Conservation (phyloP, 179 eudicot species). For the Beta corolliflora region DNA sequence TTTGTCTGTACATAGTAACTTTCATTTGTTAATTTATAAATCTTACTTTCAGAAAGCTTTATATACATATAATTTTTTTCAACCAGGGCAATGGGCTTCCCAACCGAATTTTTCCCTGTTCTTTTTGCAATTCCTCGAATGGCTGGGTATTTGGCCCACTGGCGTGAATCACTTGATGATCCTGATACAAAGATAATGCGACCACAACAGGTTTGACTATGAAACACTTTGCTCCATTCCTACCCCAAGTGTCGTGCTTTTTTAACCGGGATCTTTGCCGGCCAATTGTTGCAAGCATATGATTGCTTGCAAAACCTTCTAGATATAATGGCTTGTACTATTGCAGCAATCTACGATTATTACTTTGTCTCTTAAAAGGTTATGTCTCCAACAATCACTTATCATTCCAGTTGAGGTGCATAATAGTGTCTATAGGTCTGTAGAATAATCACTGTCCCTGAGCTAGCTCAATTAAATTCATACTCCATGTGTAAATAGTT, state of each 20-base stretch:
- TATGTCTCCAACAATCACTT: background rate
- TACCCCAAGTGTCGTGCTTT: background rate
- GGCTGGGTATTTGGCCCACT: slow-evolving; percentile 97
- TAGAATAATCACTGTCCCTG: background rate
- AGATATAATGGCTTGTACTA: no score
- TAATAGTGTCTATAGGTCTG: background rate
- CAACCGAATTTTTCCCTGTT: slow-evolving; percentile 94
- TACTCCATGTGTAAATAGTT: no score
- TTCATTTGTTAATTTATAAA: background rate
- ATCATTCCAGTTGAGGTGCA: no score
- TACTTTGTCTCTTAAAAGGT: background rate
- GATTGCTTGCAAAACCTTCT: no score
- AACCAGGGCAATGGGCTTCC: slow-evolving; percentile 96
- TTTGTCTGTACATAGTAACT: background rate
- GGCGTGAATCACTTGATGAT: slow-evolving; percentile 98
- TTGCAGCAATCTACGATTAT: no score
- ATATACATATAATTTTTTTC: slow-evolving; percentile 9
- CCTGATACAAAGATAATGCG: slow-evolving; percentile 97
- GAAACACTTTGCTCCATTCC: background rate
- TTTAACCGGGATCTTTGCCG: no score
- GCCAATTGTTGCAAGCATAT: no score
- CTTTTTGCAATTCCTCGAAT: slow-evolving; percentile 97
- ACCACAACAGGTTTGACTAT: slow-evolving; percentile 75
- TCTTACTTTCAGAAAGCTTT: background rate
- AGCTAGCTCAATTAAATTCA: no score